Conservation (phyloP, 352 stramenopile genomes). For the Globisporangium sylvaticum region DNA sequence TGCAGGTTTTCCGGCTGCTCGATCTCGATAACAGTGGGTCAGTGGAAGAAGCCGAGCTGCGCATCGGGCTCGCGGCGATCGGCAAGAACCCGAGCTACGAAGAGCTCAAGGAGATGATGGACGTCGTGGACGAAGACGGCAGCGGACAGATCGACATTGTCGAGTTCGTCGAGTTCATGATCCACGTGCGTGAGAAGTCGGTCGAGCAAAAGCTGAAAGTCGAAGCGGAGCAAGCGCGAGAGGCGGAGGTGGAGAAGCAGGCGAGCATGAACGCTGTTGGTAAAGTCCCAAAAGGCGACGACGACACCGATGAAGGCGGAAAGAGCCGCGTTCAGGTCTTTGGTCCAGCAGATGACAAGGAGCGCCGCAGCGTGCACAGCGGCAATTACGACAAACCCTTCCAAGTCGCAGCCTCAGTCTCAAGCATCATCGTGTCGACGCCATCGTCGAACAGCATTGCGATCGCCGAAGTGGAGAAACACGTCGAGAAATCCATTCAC, state of each 20-base stretch:
- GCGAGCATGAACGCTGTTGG: not conserved
- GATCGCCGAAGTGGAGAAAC: not conserved
- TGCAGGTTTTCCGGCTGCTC: constrained; percentile 80
- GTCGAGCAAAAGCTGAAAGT: constrained; percentile 34
- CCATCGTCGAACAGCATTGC: constrained; percentile 8
- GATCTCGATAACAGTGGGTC: constrained; percentile 80
- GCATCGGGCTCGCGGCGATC: constrained; percentile 74
- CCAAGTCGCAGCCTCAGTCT: constrained; percentile 14
- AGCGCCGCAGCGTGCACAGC: constrained; percentile 3
- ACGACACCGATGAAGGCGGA: constrained; percentile 4
- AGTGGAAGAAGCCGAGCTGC: constrained; percentile 82
- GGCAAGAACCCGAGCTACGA: constrained; percentile 77
- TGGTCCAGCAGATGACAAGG: constrained; percentile 7
- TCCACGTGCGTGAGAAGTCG: constrained; percentile 71
- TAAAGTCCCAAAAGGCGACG: not conserved
- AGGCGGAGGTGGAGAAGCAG: constrained; percentile 14
- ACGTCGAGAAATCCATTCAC: not conserved
- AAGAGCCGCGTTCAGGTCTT: constrained; percentile 16
- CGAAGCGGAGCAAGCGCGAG: constrained; percentile 12
- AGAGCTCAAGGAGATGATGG: constrained; percentile 85
- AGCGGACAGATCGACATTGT: constrained; percentile 85
- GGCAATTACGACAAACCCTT: constrained; percentile 18
- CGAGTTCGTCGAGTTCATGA: constrained; percentile 87
- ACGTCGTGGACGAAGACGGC: constrained; percentile 80
- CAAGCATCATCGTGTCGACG: constrained; percentile 20